These are phyloP conservation scores for Candolleomyces efflorescens DNA, from an alignment of 768 basidiomycete genomes.

Conservation along the genomic window DNA sequence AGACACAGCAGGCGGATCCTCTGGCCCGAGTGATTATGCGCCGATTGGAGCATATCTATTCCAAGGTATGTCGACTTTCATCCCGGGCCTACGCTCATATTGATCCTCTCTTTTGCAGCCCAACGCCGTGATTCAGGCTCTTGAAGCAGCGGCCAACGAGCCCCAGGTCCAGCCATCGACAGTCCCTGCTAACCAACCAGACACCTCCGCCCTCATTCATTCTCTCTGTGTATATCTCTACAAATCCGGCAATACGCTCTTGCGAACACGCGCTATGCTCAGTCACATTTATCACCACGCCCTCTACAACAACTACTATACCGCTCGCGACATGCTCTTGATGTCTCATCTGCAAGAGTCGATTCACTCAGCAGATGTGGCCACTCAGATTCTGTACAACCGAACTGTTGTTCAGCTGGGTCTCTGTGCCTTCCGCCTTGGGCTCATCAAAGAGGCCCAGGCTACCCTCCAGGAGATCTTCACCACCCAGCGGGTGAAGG, in stretches of 20 bases:
- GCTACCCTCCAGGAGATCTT: constrained; percentile 93
- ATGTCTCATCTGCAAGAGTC: constrained; percentile 99
- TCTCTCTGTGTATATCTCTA: constrained; percentile 89
- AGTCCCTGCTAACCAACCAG: constrained; percentile 48
- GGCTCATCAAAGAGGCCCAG: constrained; percentile 92
- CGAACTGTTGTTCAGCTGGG: constrained; percentile 96
- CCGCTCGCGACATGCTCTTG: constrained; percentile 94
- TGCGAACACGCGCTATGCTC: constrained; percentile 96
- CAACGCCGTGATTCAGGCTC: constrained; percentile 85
- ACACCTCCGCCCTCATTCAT: constrained; percentile 79
- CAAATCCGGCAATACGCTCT: constrained; percentile 83
- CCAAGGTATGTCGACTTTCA: constrained; percentile 59
- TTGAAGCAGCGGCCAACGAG: constrained; percentile 65
- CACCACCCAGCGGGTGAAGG: constrained; percentile 94
- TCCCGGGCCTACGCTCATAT: not conserved
- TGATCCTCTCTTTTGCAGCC: constrained; percentile 50
- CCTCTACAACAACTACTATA: constrained; percentile 93
- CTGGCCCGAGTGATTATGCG: constrained; percentile 90
- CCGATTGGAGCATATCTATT: constrained; percentile 95
- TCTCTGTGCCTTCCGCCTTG: constrained; percentile 93
- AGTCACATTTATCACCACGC: constrained; percentile 98
- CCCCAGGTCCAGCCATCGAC: constrained; percentile 61
- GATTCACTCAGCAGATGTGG: constrained; percentile 92
- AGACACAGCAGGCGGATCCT: constrained; percentile 69
- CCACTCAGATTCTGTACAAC: constrained; percentile 97